These are phyloP conservation scores for Backusella luteola DNA, from an alignment of 192 early-diverging fungal genomes.

Conservation along the genomic window DNA sequence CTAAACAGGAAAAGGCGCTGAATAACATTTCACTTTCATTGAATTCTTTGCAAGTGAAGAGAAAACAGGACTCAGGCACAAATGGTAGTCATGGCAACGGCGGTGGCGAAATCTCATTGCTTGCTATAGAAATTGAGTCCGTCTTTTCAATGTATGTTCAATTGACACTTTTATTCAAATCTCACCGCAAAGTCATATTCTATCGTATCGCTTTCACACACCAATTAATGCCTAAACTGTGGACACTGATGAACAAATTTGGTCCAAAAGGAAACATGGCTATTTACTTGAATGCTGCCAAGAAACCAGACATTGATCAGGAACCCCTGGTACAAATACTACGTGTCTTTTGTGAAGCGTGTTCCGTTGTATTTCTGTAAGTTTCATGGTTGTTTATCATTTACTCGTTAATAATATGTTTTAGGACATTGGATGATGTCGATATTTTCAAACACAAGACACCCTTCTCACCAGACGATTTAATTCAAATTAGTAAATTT, in stretches of 20 bases:
- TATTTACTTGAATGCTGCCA: slow-evolving; percentile 57
- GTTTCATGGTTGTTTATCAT: neutral
- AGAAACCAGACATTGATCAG: slow-evolving; percentile 38
- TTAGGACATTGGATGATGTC: slow-evolving; percentile 24
- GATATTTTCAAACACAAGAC: slow-evolving; percentile 23
- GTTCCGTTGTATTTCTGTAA: slow-evolving; percentile 58
- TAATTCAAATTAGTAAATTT: slow-evolving; percentile 48
- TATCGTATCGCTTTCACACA: slow-evolving; percentile 52
- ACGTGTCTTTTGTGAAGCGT: slow-evolving; percentile 62
- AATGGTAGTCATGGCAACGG: neutral
- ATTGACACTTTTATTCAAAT: slow-evolving; percentile 37
- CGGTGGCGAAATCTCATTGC: slow-evolving; percentile 16
- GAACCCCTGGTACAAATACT: slow-evolving; percentile 59
- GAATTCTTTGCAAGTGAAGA: neutral
- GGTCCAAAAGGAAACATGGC: slow-evolving; percentile 56
- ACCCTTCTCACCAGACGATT: slow-evolving; percentile 13
- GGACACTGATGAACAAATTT: slow-evolving; percentile 54
- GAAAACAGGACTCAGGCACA: neutral
- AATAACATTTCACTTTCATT: neutral
- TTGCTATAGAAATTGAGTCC: slow-evolving; percentile 46
- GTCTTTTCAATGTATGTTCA: slow-evolving; percentile 42
- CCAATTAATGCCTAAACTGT: slow-evolving; percentile 50
- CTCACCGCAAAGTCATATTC: slow-evolving; percentile 47
- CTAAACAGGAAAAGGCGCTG: neutral
- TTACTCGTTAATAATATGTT: neutral